Base-by-base conservation (phyloP, 352 stramenopile genomes). In the Phytopythium delawarense region DNA sequence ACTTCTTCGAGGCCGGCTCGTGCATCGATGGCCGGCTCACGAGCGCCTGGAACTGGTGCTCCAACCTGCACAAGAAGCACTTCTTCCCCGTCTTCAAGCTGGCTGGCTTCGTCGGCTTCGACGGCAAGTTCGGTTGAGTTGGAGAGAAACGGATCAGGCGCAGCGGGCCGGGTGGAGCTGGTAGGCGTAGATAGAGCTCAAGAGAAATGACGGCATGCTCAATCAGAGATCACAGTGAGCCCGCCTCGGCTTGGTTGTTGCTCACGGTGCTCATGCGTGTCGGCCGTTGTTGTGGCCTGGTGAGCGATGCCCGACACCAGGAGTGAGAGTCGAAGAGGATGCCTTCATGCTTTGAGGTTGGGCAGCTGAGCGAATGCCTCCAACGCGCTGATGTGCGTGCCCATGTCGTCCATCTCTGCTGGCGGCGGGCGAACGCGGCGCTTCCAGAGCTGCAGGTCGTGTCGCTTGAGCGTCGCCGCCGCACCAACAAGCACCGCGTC, bases 41-140 rank as follows among this genome's bases (percentile, higher is more conserved):
- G 37, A 98, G 88, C 45, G 96, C 96, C 7, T 99, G 96, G 96
- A 98, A 99, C 76, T 99, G 96, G 96, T 99, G 96, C 75, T 98
- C 90, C 23, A 89, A 97, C 54, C 72, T 99, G 45, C 75, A 94
- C 64, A 79, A 88, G 45, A 98, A 99, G 72, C 77, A 65, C 18
- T 99, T 97, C 73, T 99, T 98, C 69, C 89, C 89, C 6, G 82
- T 99, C 55, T 99, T 99, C 79, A 97, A 98, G 76, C 84, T 99
- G 51, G 96, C 92, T 8, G 96, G 96, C 59, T 99, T 99, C 67
- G 88, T 94, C 28, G 92, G 92, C 54, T 99, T 99, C 76, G 96
- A 99, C 69, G 96, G 96, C 67, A 97, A 98, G 59, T 99, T 98
- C 65, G 84, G 78, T 49, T 93, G 83, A 57, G 66, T 49, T 93